These are phyloP conservation scores for Trichoderma afroharzianum DNA, from an alignment of 2,329 filamentous ascomycete species.

Conservation along the genomic window DNA sequence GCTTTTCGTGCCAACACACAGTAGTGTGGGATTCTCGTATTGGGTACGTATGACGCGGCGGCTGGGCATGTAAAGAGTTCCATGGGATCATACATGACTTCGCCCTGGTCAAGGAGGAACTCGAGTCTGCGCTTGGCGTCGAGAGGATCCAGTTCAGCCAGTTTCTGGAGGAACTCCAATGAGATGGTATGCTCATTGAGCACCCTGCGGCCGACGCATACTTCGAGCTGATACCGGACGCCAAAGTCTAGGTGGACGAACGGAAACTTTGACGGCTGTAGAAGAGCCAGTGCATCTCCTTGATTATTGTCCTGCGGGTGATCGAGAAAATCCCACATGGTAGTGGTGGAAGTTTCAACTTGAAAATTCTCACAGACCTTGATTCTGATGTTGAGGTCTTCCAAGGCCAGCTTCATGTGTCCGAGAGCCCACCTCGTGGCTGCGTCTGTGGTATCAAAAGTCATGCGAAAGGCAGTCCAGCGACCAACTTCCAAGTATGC, in stretches of 20 bases:
- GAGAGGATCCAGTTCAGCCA: slow-evolving; percentile 44
- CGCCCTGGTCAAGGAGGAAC: slow-evolving; percentile 63
- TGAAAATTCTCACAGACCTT: slow-evolving; percentile 40
- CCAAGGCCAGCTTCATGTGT: slow-evolving; percentile 51
- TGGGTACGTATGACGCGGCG: slow-evolving; percentile 44
- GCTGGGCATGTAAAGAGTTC: slow-evolving; percentile 60
- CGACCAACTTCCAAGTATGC: slow-evolving; percentile 44
- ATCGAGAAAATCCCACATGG: slow-evolving; percentile 34
- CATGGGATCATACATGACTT: slow-evolving; percentile 66
- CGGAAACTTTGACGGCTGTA: slow-evolving; percentile 22
- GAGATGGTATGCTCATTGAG: slow-evolving; percentile 74
- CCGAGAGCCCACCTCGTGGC: slow-evolving; percentile 34
- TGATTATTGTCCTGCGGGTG: slow-evolving; percentile 19
- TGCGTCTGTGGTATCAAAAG: slow-evolving; percentile 30
- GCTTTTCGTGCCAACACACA: slow-evolving; percentile 74
- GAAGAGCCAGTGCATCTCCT: slow-evolving; percentile 28
- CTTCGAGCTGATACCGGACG: slow-evolving; percentile 87
- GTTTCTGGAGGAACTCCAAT: slow-evolving; percentile 60
- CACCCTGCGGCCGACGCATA: slow-evolving; percentile 77
- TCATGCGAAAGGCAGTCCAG: slow-evolving; percentile 55
- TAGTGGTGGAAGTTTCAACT: slow-evolving; percentile 26
- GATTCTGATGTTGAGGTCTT: slow-evolving; percentile 68
- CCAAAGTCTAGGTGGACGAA: slow-evolving; percentile 57
- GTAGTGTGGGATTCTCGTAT: slow-evolving; percentile 60
- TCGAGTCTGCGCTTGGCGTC: slow-evolving; percentile 68